Base-by-base conservation (phyloP, 257 asterid species). In the Ligustrum vulgare region DNA sequence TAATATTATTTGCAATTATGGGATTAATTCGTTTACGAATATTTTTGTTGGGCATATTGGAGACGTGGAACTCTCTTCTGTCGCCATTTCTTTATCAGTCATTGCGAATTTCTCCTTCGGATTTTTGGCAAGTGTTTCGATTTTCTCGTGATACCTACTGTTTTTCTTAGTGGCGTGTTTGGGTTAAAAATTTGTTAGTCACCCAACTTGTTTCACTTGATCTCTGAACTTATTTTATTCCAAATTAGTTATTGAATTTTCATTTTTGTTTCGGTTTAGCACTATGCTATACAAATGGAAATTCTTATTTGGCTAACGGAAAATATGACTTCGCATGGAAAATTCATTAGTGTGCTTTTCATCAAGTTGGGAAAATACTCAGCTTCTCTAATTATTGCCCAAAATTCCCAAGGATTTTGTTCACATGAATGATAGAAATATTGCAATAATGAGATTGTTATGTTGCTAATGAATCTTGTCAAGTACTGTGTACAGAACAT, bases 31-130 rank as follows among this genome's bases (percentile, higher is more conserved):
- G 47, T 41, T 41, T 11, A 41, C 47, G 1, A 92, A 80, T 82
- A 92, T 92, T 64, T 90, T 94, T 25, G 93, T 94, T 6, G 98
- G 98, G 5, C 98, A 94, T 64, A 87, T 92, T 74, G 98, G 98
- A 37, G 90, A 94, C 71, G 84, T 94, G 3, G 98, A 94, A 90
- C 97, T 94, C 75, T 94, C 99, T 37, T 91, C 96, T 2, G 92
- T 92, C 11, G 47, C 47, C 47, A 41, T 41, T 41, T 41, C 47
- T 41, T 41, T 41, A 41, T 41, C 47, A 41, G 47, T 41, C 15
- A 41, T 41, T 41, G 47, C 47, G 47, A 41, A 41, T 41, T 41
- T 41, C 47, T 41, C 47, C 0, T 41, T 41, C 47, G 47, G 47
- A 11, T 41, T 41, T 41, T 10, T 94, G 99, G 99, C 91, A 71